Evolutionary conservation across 2,329 filamentous ascomycete genomes (phyloP).

Genomic region (Colletotrichum noveboracense): DNA sequence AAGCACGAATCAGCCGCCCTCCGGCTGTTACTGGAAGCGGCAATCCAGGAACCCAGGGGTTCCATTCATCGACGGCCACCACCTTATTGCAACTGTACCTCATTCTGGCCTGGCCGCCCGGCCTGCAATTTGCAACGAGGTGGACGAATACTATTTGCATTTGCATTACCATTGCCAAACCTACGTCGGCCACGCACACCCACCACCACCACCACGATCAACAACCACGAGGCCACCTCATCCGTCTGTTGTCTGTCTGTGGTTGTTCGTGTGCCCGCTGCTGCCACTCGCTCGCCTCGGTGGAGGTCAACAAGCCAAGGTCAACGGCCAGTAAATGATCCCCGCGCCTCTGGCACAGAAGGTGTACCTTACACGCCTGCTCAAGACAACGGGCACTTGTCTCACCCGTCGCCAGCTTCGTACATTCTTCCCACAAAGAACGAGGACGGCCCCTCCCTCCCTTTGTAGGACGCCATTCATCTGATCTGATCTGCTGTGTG

Average conservation of each 20-base stretch:
- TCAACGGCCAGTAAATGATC: not conserved
- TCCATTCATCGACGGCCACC: not conserved
- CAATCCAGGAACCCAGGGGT: slow-evolving; percentile 6
- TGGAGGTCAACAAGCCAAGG: not conserved
- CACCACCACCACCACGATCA: not conserved
- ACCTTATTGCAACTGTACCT: not conserved
- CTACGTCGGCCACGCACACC: not conserved
- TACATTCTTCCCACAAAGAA: slow-evolving; percentile 10
- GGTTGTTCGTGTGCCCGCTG: not conserved
- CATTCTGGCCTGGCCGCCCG: not conserved
- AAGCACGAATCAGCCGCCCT: not conserved
- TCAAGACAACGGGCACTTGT: slow-evolving; percentile 17
- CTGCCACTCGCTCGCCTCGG: not conserved
- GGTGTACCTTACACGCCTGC: not conserved
- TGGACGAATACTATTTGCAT: not conserved
- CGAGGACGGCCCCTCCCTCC: slow-evolving; percentile 7
- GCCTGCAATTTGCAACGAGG: not conserved
- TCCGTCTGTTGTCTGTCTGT: not conserved
- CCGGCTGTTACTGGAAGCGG: not conserved
- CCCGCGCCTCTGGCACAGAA: not conserved
- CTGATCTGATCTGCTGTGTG: slow-evolving; percentile 16
- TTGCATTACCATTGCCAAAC: not conserved
- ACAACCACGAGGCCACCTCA: not conserved
- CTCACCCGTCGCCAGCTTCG: not conserved
- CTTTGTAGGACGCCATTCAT: slow-evolving; percentile 15